These are phyloP conservation scores for Rachicladosporium sp. DNA, from an alignment of 2,329 filamentous ascomycete species.

Conservation along the genomic window DNA sequence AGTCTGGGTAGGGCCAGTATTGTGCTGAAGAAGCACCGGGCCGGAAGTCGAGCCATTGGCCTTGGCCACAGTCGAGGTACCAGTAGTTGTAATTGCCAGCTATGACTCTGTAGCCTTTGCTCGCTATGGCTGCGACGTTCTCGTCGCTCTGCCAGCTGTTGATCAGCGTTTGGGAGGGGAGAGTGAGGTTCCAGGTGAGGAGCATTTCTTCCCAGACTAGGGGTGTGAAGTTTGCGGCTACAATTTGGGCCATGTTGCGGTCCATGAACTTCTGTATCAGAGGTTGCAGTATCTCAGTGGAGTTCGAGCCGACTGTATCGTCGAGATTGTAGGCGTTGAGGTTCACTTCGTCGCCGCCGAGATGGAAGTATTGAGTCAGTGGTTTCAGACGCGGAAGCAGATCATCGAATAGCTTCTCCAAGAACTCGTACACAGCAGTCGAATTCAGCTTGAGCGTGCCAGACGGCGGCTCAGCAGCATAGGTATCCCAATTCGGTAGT, in stretches of 20 bases:
- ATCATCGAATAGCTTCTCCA: conserved; percentile 62
- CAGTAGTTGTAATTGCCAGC: conserved; percentile 67
- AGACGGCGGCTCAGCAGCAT: conserved; percentile 42
- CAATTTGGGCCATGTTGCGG: conserved; percentile 53
- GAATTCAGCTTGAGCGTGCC: conserved; percentile 66
- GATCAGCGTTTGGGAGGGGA: conserved; percentile 59
- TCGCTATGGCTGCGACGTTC: conserved; percentile 49
- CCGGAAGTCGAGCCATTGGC: conserved; percentile 63
- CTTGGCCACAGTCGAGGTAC: conserved; percentile 67
- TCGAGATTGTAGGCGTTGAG: conserved; percentile 62
- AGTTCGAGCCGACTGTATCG: conserved; percentile 56
- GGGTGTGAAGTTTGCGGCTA: conserved; percentile 52
- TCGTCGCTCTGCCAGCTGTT: conserved; percentile 63
- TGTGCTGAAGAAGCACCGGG: conserved; percentile 40
- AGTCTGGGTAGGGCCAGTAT: conserved; percentile 64
- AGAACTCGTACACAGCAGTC: conserved; percentile 54
- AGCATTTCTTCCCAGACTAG: conserved; percentile 86
- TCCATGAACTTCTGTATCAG: conserved; percentile 69
- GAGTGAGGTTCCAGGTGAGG: conserved; percentile 61
- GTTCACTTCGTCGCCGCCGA: conserved; percentile 80
- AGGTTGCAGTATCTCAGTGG: conserved; percentile 52
- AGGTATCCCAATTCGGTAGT: conserved; percentile 41
- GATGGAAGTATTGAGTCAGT: conserved; percentile 68
- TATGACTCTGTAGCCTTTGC: conserved; percentile 56
- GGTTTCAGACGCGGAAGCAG: conserved; percentile 58